Conservation (phyloP, 257 asterid species). For the Cynanchum wilfordii region DNA sequence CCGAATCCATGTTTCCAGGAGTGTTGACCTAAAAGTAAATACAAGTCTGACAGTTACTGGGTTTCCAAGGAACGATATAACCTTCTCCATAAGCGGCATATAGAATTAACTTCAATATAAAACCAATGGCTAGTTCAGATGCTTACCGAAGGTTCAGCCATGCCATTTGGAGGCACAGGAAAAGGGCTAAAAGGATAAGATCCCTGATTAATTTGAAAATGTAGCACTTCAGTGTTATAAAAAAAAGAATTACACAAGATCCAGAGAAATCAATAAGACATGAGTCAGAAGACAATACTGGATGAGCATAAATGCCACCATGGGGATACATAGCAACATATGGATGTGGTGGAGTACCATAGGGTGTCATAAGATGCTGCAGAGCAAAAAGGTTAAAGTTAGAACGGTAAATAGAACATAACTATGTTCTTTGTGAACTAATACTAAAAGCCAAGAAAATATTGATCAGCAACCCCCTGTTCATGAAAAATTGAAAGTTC, state of each 20-base stretch:
- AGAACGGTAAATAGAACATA: conserved; percentile 5
- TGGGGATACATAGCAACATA: conserved; percentile 97
- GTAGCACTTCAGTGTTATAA: conserved; percentile 11
- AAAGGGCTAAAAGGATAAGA: conserved; percentile 94
- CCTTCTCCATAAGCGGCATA: not conserved
- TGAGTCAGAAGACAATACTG: conserved; percentile 43
- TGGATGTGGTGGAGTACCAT: conserved; percentile 93
- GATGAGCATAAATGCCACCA: conserved; percentile 90
- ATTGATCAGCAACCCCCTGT: conserved; percentile 1
- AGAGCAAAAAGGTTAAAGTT: conserved; percentile 13
- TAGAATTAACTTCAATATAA: not conserved
- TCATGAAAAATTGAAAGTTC: not conserved
- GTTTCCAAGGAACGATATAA: not conserved
- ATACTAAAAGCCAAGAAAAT: not conserved
- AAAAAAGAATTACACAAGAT: conserved; percentile 7
- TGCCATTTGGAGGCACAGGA: conserved; percentile 84
- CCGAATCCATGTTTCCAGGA: conserved; percentile 57
- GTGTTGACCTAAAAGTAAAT: conserved; percentile 43
- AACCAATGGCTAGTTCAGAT: conserved; percentile 4
- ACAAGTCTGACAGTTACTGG: not conserved
- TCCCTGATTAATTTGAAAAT: conserved; percentile 41
- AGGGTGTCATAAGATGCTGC: conserved; percentile 96
- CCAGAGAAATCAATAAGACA: conserved; percentile 1
- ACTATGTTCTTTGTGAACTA: not conserved
- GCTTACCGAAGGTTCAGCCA: conserved; percentile 79